Evolutionary conservation across 306 rosid genomes (phyloP), one percentile per base, ranked within the genome.

Genomic region (Citrullus amarus): DNA sequence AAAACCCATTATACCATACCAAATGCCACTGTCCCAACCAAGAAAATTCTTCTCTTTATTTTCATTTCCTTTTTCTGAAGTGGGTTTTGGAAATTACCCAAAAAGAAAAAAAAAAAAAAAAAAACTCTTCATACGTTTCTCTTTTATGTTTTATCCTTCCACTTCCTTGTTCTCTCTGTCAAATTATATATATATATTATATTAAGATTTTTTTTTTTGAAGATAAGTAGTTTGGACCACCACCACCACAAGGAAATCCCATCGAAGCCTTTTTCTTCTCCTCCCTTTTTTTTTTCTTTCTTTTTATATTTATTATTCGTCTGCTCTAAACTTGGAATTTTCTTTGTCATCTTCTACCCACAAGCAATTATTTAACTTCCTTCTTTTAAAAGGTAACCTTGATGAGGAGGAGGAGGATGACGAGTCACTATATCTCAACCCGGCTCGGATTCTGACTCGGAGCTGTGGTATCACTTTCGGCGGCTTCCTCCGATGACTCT

Each of bases 331-430:
- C 82, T 80, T 80, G 85, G 89, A 84, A 85, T 79, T 92, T 91
- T 87, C 91, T 79, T 89, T 88, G 91, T 92, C 97, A 83, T 86
- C 97, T 80, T 88, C 96, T 80, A 83, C 90, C 95, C 92, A 89
- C 82, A 81, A 81, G 76, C 84, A 86, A 76, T 83, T 87, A 81
- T 87, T 87, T 82, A 91, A 74, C 86, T 88, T 95, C 88, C 97
- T 86, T 85, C 93, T 92, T 90, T 92, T 95, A 81, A 46, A 81
- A 75, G 88, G 76, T 62, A 85, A 80, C 6, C 86, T 78, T 77
- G 80, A 63, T 6, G 88, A 78, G 2, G 91, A 86, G 1, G 62
- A 78, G 11, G 91, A 88, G 46, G 92, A 86, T 4, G 81, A 78
- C 16, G 91, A 89, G 60, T 82, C 85, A 65, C 39, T 69, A 54